These are phyloP conservation scores for Mangifera indica DNA, from an alignment of 345 rosid species.

Conservation along the genomic window DNA sequence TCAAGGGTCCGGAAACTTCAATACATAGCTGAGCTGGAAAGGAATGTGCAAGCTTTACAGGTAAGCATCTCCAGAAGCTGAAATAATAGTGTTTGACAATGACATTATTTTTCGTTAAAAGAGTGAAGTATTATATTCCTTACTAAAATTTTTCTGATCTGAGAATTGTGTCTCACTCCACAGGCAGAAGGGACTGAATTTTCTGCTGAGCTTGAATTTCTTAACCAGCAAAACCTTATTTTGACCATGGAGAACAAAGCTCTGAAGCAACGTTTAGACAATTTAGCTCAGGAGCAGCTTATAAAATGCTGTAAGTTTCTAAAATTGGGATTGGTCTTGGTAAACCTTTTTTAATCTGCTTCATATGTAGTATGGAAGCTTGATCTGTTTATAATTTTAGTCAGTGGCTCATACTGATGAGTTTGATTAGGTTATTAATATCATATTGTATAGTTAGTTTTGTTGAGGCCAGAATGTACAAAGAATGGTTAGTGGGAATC, in stretches of 20 bases:
- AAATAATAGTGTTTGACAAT: not conserved
- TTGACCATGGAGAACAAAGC: conserved; percentile 90
- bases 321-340: not conserved
- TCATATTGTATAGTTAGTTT: not conserved
- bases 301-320: conserved; percentile 69
- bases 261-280: conserved; percentile 77
- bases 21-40: conserved; percentile 97
- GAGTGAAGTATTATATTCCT: not conserved
- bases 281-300: conserved; percentile 73
- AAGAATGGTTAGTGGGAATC: not conserved
- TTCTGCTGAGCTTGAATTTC: conserved; percentile 89
- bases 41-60: conserved; percentile 95
- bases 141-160: conserved; percentile 6
- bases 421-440: conserved; percentile 1
- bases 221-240: conserved; percentile 76
- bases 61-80: conserved; percentile 32
- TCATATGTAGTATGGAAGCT: conserved; percentile 6
- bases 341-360: conserved; percentile 3
- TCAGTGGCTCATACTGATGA: conserved; percentile 2
- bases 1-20: conserved; percentile 98
- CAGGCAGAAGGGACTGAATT: conserved; percentile 84
- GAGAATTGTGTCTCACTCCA: conserved; percentile 1
- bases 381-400: not conserved
- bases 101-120: conserved; percentile 1
- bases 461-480: not conserved